phyloP scores from a whole-genome alignment of 1,139 yeast genomes.

The Scheffersomyces segobiensis region DNA sequence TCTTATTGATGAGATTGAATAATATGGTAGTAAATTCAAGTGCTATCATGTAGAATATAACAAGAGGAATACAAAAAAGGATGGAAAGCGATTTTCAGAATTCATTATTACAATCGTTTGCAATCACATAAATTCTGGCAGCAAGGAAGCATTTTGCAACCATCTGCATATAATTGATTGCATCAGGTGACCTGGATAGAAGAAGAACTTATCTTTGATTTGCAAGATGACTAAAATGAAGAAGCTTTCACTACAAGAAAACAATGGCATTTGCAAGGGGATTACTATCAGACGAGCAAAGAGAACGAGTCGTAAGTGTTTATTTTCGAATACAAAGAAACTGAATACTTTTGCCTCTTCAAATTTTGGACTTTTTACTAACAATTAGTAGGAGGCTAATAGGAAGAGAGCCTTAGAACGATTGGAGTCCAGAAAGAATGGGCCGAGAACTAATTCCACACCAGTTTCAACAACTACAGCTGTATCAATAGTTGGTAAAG shows the following conservation, averaged over 20 bases:
- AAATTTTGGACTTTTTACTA: not conserved
- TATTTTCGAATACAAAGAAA: not conserved
- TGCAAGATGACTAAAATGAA: not conserved
- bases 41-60: too few relatives aligned
- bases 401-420: constrained; percentile 60
- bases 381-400: constrained; percentile 49
- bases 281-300: constrained; percentile 14
- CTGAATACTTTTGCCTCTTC: constrained; percentile 1
- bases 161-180: not conserved
- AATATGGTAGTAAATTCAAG: too few relatives aligned
- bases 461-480: constrained; percentile 13
- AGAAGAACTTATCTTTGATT: too few relatives aligned
- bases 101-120: too few relatives aligned
- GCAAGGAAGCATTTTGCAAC: not conserved
- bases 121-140: not conserved
- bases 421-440: constrained; percentile 40
- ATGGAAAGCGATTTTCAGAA: too few relatives aligned
- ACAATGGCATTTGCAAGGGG: constrained; percentile 13
- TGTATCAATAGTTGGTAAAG: not conserved
- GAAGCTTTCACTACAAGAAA: not conserved
- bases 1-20: too few relatives aligned
- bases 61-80: too few relatives aligned
- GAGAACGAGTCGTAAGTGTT: constrained; percentile 13
- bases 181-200: not conserved
- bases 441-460: constrained; percentile 21